Base-by-base conservation (phyloP, 192 early-diverging fungal species). In the Irineochytrium annulatum region DNA sequence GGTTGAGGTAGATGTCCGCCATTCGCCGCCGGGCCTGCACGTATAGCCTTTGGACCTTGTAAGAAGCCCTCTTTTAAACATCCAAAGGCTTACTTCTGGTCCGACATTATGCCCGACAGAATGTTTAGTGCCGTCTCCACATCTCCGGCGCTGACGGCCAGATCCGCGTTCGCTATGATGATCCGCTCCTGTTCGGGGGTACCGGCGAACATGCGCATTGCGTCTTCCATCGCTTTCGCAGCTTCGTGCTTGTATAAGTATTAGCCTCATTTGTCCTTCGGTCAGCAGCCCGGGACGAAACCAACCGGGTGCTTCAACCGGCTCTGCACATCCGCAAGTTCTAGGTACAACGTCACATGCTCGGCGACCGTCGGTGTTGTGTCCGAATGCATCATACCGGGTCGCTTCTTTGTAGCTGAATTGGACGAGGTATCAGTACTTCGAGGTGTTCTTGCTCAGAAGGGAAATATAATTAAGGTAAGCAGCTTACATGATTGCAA, bases 1-100 rank as follows among this genome's bases (percentile, higher is more conserved):
- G 48, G 16, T 63, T 75, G n/a, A 80, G 55, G 55, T 80, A 82
- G 17, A 82, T 74, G 24, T 72, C 57, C 22, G 78, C 80, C 70
- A 77, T 68, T 17, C 43, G 45, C 16, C 44, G 31, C 43, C 71
- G 69, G 16, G 80, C 80, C 52, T 73, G 72, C 8, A 79, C 52
- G 52, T 62, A 79, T 22, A 62, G 59, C 24, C 73, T 73, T 52
- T 27, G 1, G 29, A 60, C 35, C 3, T 20, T 16, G 31, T 33
- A 28, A 35, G 39, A 24, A 3, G 26, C 6, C 1, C 19, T 4
- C 29, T 6, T 1, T 22, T 13, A 60, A 30, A 51, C 49, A 26
- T 1, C 37, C 8, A 5, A 56, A 56, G 26, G 13, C 31, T 29
- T 55, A 71, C 70, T 41, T 48, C 27, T 76, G 65, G 31, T 64